Evolutionary conservation across 495 filamentous ascomycete genomes (phyloP).

Genomic region (Rhizodiscina lignyota): DNA sequence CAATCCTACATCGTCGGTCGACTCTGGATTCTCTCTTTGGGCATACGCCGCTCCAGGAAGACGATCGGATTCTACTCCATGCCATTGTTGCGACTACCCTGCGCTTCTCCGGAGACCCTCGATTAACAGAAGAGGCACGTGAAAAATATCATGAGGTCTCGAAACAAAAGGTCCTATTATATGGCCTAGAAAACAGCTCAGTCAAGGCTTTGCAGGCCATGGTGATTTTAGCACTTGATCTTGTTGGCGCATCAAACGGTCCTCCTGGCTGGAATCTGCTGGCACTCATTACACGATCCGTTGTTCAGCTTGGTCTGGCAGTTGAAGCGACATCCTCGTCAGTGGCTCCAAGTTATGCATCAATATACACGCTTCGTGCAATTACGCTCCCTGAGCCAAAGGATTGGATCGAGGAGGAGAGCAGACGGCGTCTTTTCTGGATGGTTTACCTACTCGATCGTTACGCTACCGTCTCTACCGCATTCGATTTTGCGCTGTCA

Average conservation of each 20-base stretch:
- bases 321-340: slow-evolving; percentile 63
- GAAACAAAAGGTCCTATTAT: slow-evolving; percentile 70
- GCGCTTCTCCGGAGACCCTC: slow-evolving; percentile 57
- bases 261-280: slow-evolving; percentile 81
- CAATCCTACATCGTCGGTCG: slow-evolving; percentile 65
- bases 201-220: slow-evolving; percentile 77
- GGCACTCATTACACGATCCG: slow-evolving; percentile 68
- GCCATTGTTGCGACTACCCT: slow-evolving; percentile 76
- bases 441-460: slow-evolving; percentile 81
- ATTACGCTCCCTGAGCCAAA: slow-evolving; percentile 66
- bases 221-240: slow-evolving; percentile 64
- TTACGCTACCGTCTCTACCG: slow-evolving; percentile 75
- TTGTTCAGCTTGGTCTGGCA: slow-evolving; percentile 68
- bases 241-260: slow-evolving; percentile 66
- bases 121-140: slow-evolving; percentile 53
- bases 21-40: slow-evolving; percentile 74
- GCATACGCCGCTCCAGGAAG: slow-evolving; percentile 53
- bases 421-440: slow-evolving; percentile 71
- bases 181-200: slow-evolving; percentile 72
- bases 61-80: slow-evolving; percentile 67
- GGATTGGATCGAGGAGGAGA: slow-evolving; percentile 79
- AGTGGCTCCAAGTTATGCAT: slow-evolving; percentile 54
- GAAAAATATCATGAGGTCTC: slow-evolving; percentile 60
- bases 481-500: slow-evolving; percentile 76
- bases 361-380: slow-evolving; percentile 71